Percentiles rank a stretch among this genome's conserved stretches.
Conservation (phyloP, 495 filamentous ascomycete genomes). For the Lophium mytilinum region DNA sequence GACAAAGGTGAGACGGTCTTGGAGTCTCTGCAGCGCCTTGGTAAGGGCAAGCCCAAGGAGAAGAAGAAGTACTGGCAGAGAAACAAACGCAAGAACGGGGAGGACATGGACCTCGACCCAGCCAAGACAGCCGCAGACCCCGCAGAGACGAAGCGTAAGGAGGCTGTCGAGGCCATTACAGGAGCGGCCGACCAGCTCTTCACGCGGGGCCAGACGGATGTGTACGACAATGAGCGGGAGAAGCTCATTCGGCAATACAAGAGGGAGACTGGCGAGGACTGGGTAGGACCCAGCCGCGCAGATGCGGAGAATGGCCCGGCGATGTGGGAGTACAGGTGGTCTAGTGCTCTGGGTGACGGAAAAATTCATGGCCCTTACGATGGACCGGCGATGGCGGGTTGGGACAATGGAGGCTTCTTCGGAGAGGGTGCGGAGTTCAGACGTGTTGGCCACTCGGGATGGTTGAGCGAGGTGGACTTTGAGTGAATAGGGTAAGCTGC, state of each 20-base stretch:
- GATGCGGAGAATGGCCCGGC: slow-evolving; percentile 11
- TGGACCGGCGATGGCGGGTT: slow-evolving; percentile 71
- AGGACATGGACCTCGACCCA: slow-evolving; percentile 62
- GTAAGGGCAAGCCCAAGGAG: slow-evolving; percentile 57
- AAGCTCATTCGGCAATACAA: slow-evolving; percentile 71
- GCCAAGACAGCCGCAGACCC: slow-evolving; percentile 48
- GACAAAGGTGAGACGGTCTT: slow-evolving; percentile 81
- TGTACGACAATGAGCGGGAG: slow-evolving; percentile 88
- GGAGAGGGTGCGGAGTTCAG: slow-evolving; percentile 88
- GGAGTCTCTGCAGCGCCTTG: slow-evolving; percentile 77
- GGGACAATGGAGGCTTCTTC: slow-evolving; percentile 89
- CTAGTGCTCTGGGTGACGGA: slow-evolving; percentile 74
- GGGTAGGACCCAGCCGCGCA: slow-evolving; percentile 56
- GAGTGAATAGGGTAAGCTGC: slow-evolving; percentile 1
- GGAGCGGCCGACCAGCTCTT: slow-evolving; percentile 81
- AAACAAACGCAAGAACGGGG: slow-evolving; percentile 48
- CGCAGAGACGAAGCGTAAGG: slow-evolving; percentile 57
- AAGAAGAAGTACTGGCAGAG: slow-evolving; percentile 54
- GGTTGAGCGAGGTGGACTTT: slow-evolving; percentile 56
- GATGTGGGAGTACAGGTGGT: slow-evolving; percentile 91
- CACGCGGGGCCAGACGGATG: slow-evolving; percentile 68
- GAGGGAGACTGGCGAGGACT: slow-evolving; percentile 82
- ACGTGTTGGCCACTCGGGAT: slow-evolving; percentile 48
- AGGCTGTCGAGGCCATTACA: slow-evolving; percentile 73
- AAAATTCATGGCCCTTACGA: slow-evolving; percentile 82